Evolutionary conservation across 306 rosid species (phyloP), one percentile per base, ranked within the genome.

Genomic region (Acacia confusa): DNA sequence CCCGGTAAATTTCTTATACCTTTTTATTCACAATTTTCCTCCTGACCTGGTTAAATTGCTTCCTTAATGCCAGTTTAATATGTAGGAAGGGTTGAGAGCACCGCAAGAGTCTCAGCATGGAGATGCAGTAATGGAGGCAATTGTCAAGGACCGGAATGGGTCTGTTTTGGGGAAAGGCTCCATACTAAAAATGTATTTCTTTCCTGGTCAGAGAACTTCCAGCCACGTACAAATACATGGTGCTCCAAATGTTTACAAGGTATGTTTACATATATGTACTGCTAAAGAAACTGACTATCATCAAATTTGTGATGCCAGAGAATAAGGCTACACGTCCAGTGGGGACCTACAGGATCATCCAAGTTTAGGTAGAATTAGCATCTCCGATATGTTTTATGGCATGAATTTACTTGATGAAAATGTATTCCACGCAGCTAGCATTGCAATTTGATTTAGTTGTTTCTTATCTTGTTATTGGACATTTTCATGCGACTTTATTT

Each of bases 161-260:
- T 90, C 94, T 80, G 97, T 92, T 84, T 82, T 94, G 84, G 95
- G 95, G 53, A 90, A 94, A 81, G 98, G 98, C 25, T 92, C 90
- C 78, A 94, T 94, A 79, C 92, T 94, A 80, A 90, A 94, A 90
- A 92, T 90, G 94, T 92, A 94, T 82, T 92, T 94, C 88, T 94
- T 94, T 86, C 98, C 97, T 83, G 98, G 98, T 84, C 97, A 92
- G 84, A 90, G 89, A 90, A 94, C 92, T 83, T 94, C 97, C 83
- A 89, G 91, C 87, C 88, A 92, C 86, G 86, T 92, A 83, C 95
- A 90, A 81, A 88, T 94, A 72, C 89, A 82, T 75, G 95, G 95
- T 81, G 98, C 98, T 69, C 95, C 97, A 79, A 90, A 88, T 81
- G 95, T 94, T 82, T 89, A 82, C 82, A 92, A 92, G 98, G 98